These are phyloP conservation scores for Jatropha curcas DNA, from an alignment of 345 rosid species.

Conservation along the genomic window DNA sequence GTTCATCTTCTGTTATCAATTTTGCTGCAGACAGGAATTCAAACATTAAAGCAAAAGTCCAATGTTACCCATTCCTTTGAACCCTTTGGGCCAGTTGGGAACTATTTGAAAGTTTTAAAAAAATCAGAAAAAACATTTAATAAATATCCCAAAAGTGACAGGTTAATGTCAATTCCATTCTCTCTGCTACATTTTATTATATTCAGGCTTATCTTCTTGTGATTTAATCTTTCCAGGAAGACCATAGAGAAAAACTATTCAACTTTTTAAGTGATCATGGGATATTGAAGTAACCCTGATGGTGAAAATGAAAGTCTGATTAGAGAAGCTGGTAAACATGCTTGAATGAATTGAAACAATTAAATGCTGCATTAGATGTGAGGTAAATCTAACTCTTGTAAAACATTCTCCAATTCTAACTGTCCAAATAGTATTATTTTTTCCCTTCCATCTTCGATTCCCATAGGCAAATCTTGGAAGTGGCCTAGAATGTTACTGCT, in stretches of 20 bases:
- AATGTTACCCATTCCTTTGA: background rate
- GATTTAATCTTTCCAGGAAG: slow-evolving; percentile 17
- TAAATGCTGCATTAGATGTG: slow-evolving; percentile 12
- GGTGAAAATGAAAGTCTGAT: background rate
- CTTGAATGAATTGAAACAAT: slow-evolving; percentile 21
- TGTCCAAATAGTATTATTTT: background rate
- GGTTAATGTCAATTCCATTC: slow-evolving; percentile 11
- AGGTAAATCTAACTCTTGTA: slow-evolving; percentile 16
- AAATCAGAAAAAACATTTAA: background rate
- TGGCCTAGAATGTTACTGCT: no score
- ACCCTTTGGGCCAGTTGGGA: slow-evolving; percentile 15
- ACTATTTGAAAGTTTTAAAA: slow-evolving; percentile 5
- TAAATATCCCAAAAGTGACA: slow-evolving; percentile 3
- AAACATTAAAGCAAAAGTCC: background rate
- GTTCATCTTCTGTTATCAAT: background rate
- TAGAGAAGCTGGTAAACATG: background rate
- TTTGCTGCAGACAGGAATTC: background rate
- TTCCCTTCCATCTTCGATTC: no score
- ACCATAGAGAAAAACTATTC: slow-evolving; percentile 9
- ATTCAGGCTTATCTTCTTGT: background rate
- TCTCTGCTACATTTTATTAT: background rate
- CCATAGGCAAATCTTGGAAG: no score
- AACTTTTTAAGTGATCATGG: slow-evolving; percentile 12
- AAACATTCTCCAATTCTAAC: background rate
- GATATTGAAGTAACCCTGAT: background rate